phyloP scores from a whole-genome alignment of 352 stramenopile species.

The Phytophthora foliorum region DNA sequence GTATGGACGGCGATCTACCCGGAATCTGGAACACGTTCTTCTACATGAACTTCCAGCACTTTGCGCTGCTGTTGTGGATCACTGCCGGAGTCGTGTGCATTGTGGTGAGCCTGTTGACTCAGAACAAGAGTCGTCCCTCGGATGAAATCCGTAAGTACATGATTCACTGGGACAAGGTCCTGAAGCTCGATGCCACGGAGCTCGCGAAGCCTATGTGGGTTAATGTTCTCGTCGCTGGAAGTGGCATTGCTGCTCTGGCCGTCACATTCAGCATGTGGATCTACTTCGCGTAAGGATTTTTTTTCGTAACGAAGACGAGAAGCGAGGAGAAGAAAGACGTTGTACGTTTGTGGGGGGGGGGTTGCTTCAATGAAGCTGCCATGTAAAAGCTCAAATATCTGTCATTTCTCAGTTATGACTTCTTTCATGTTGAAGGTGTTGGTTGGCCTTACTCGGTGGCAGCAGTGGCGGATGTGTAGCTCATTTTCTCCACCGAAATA shows the following conservation, averaged over 20 bases:
- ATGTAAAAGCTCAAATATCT: conserved; percentile 38
- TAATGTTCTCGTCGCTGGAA: conserved; percentile 52
- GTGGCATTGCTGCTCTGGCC: conserved; percentile 49
- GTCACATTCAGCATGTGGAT: conserved; percentile 69
- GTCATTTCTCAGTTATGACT: conserved; percentile 7
- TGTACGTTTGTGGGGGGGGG: conserved; percentile 23
- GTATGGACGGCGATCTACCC: conserved; percentile 51
- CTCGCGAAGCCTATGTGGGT: conserved; percentile 59
- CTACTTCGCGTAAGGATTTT: conserved; percentile 48
- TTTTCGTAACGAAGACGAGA: neutral
- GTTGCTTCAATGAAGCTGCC: conserved; percentile 17
- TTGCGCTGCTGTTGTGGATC: conserved; percentile 66
- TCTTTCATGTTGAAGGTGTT: neutral
- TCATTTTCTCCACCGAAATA: conserved; percentile 30
- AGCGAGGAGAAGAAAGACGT: conserved; percentile 17
- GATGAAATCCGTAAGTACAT: conserved; percentile 61
- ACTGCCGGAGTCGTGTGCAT: conserved; percentile 59
- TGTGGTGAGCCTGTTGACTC: conserved; percentile 58
- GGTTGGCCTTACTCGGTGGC: conserved; percentile 10
- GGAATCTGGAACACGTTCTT: conserved; percentile 61
- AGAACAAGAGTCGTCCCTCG: conserved; percentile 43
- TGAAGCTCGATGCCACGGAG: conserved; percentile 65
- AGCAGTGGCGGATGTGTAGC: neutral
- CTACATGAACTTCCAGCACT: conserved; percentile 83
- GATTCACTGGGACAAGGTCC: conserved; percentile 57